Conservation (phyloP, 2,329 filamentous ascomycete genomes). For the Beauveria caledonica region DNA sequence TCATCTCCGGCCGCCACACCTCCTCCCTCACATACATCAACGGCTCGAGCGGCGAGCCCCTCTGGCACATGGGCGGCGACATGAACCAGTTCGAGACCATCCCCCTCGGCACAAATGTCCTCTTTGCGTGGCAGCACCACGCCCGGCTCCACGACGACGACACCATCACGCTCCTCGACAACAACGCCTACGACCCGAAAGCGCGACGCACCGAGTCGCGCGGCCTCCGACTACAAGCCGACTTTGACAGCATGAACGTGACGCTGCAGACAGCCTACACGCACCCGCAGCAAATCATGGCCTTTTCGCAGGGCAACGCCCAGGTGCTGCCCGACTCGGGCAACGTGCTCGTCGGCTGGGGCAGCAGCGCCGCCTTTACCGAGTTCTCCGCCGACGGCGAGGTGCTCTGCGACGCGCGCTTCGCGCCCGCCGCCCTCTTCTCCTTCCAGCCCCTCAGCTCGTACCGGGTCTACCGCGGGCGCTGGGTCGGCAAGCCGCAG, state of each 20-base stretch:
- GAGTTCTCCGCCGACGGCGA: slow-evolving; percentile 36
- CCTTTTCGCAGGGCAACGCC: slow-evolving; percentile 39
- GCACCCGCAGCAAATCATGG: slow-evolving; percentile 38
- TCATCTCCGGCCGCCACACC: slow-evolving; percentile 41
- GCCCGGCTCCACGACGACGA: slow-evolving; percentile 34
- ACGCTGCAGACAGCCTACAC: slow-evolving; percentile 37
- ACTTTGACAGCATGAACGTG: slow-evolving; percentile 34
- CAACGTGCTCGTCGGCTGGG: slow-evolving; percentile 48
- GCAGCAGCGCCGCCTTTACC: slow-evolving; percentile 37
- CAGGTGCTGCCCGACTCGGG: slow-evolving; percentile 41
- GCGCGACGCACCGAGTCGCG: slow-evolving; percentile 22
- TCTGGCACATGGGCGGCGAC: slow-evolving; percentile 43
- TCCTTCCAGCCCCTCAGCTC: slow-evolving; percentile 12
- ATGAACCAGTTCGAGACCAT: slow-evolving; percentile 28
- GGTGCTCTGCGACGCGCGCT: slow-evolving; percentile 37
- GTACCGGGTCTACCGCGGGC: slow-evolving; percentile 8
- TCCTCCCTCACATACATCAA: slow-evolving; percentile 38
- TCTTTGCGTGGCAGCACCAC: slow-evolving; percentile 43
- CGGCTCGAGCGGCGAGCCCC: slow-evolving; percentile 34
- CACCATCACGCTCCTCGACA: slow-evolving; percentile 45
- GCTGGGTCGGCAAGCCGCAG: slow-evolving; percentile 11
- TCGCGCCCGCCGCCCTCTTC: slow-evolving; percentile 10
- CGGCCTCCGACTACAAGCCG: slow-evolving; percentile 37
- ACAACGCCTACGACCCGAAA: slow-evolving; percentile 32
- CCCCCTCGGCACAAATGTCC: slow-evolving; percentile 20